Percentiles rank a stretch among this genome's conserved stretches.
phyloP scores from a whole-genome alignment of 352 stramenopile species.

The Phytophthora kernoviae region DNA sequence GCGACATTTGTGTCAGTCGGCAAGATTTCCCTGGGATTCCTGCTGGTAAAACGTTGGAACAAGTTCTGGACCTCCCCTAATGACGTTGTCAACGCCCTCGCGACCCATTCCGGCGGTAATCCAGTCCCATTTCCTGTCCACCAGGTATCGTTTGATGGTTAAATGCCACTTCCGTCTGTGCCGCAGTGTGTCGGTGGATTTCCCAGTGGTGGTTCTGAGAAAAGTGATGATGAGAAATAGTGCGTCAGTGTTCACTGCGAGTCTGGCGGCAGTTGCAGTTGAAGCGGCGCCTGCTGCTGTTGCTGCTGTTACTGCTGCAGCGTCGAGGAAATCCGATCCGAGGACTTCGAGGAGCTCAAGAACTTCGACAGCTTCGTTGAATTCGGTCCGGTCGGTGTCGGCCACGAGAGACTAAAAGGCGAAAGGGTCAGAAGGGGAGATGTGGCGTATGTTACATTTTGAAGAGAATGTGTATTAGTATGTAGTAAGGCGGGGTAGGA shows the following conservation, averaged over 20 bases:
- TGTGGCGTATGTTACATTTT: constrained; percentile 16
- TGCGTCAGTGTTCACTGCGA: constrained; percentile 10
- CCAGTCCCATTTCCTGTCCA: constrained; percentile 33
- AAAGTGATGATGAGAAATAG: constrained; percentile 14
- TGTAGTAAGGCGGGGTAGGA: neutral
- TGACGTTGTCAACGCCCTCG: constrained; percentile 20
- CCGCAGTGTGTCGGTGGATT: constrained; percentile 34
- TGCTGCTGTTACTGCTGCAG: neutral
- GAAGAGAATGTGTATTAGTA: constrained; percentile 21
- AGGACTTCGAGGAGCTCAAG: constrained; percentile 21
- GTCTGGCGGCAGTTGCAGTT: constrained; percentile 11
- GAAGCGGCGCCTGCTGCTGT: constrained; percentile 11
- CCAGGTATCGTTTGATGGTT: constrained; percentile 39
- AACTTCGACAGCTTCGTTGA: constrained; percentile 19
- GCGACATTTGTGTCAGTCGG: constrained; percentile 27
- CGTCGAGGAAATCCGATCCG: constrained; percentile 28
- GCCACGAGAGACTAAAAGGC: constrained; percentile 12
- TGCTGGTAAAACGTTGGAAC: constrained; percentile 28
- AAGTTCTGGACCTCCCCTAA: constrained; percentile 35
- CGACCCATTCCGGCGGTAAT: constrained; percentile 26
- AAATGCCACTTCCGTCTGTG: constrained; percentile 42
- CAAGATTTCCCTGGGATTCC: constrained; percentile 36
- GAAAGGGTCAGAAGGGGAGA: neutral
- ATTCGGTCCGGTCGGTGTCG: constrained; percentile 22
- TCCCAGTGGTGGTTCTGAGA: constrained; percentile 33